These are phyloP conservation scores for Ophiostoma sp. DNA, from an alignment of 2,329 filamentous ascomycete species.

Conservation along the genomic window DNA sequence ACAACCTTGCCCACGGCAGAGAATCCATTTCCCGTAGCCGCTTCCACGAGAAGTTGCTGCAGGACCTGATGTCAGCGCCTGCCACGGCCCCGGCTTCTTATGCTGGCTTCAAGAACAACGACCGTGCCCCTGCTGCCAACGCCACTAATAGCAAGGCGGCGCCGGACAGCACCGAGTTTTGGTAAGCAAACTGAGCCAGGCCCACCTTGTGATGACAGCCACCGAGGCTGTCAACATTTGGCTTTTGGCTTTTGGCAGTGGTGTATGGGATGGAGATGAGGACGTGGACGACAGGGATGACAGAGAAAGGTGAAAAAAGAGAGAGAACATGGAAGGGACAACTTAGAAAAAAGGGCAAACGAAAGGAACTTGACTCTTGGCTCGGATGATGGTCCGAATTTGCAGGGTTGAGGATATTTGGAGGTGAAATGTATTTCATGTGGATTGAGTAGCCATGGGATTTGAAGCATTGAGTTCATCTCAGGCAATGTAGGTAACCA, in stretches of 20 bases:
- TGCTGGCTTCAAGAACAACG: background rate
- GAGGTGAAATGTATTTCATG: background rate
- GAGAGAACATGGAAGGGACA: background rate
- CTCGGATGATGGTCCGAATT: background rate
- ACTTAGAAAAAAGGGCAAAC: too few relatives aligned
- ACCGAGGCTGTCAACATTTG: background rate
- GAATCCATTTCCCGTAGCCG: background rate
- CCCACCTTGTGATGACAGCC: too few relatives aligned
- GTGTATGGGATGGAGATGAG: background rate
- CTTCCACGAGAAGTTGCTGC: slow-evolving; percentile 4
- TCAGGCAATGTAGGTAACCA: background rate
- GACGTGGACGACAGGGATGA: background rate
- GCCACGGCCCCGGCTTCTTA: background rate
- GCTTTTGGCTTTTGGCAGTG: background rate
- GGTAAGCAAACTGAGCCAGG: background rate
- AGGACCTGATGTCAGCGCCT: background rate
- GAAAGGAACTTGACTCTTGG: background rate
- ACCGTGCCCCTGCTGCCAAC: background rate
- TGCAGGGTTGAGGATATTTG: background rate
- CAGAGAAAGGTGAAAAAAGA: background rate
- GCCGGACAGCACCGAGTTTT: background rate
- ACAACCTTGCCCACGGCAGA: background rate
- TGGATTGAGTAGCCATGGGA: background rate
- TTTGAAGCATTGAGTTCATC: background rate
- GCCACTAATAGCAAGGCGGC: background rate